Percentiles rank a stretch among this genome's conserved stretches.
These are phyloP conservation scores for Lipomyces yamadae DNA, from an alignment of 805 yeast genomes.

Conservation along the genomic window DNA sequence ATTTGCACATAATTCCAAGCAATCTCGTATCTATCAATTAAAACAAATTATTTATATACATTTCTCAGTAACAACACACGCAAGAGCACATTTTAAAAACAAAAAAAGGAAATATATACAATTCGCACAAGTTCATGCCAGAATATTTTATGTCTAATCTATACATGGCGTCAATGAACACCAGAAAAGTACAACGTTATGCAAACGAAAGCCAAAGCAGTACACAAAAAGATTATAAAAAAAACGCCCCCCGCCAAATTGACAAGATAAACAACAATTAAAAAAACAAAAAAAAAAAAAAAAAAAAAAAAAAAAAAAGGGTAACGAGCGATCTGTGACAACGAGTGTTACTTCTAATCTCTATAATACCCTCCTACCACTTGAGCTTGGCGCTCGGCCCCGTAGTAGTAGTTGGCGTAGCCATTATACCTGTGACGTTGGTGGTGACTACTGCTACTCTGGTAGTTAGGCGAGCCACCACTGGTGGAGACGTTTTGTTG, in stretches of 20 bases:
- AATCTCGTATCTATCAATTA: background rate
- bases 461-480: background rate
- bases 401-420: slow-evolving; percentile 6
- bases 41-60: background rate
- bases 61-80: background rate
- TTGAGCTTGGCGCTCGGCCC: slow-evolving; percentile 1
- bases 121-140: background rate
- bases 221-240: background rate
- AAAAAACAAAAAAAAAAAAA: background rate
- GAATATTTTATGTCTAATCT: background rate
- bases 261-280: background rate
- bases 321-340: background rate
- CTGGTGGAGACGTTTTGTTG: background rate
- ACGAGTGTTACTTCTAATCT: background rate
- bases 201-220: slow-evolving; percentile 1
- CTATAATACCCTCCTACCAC: slow-evolving; percentile 7
- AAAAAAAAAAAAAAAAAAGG: background rate
- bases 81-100: background rate
- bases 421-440: background rate
- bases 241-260: background rate
- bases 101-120: background rate
- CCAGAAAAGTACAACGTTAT: background rate
- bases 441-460: background rate
- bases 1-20: background rate
- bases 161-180: background rate